Evolutionary conservation across 2,329 filamentous ascomycete genomes (phyloP), one percentile per base, ranked within the genome.

Genomic region (Penicillium sumatraense): DNA sequence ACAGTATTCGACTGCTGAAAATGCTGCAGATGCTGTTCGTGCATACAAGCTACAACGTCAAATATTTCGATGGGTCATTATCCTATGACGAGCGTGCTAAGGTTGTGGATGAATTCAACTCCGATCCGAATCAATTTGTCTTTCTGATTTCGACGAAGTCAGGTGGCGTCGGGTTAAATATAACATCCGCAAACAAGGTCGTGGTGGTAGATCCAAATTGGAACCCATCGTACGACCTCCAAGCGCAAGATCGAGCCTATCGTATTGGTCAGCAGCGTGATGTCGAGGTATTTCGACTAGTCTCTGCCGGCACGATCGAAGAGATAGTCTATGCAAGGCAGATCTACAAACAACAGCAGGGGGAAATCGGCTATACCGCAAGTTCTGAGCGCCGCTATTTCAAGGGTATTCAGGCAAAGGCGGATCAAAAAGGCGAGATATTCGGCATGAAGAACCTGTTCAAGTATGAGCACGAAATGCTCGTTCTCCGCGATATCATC

Each of bases 291-390:
- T 98, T 96, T 71, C 87, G 95, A 3, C 84, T 99, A 1, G 86
- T 99, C 16, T 93, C 90, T 2, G 87, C 90, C 1, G 95, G 95
- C 0, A 98, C 95, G 0, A 91, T 99, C 14, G 95, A 99, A 70
- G 95, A 99, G 73, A 95, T 97, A 51, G 91, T 98, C 7, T 99
- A 99, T 67, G 95, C 93, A 0, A 85, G 95, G 6, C 95, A 99
- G 68, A 95, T 99, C 35, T 99, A 99, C 81, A 99, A 99, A 73
- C 95, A 99, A 70, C 95, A 99, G 68, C 95, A 98, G 76, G 93
- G 95, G 23, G 98, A 97, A 68, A 98, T 99, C 55, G 95, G 91
- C 1, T 98, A 99, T 74, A 96, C 88, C 29, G 95, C 95, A 0
- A 96, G 91, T 0, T 89, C 88, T 5, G 95, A 99, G 73, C 87